Conservation (phyloP, 352 stramenopile genomes). For the Aphanomyces astaci region DNA sequence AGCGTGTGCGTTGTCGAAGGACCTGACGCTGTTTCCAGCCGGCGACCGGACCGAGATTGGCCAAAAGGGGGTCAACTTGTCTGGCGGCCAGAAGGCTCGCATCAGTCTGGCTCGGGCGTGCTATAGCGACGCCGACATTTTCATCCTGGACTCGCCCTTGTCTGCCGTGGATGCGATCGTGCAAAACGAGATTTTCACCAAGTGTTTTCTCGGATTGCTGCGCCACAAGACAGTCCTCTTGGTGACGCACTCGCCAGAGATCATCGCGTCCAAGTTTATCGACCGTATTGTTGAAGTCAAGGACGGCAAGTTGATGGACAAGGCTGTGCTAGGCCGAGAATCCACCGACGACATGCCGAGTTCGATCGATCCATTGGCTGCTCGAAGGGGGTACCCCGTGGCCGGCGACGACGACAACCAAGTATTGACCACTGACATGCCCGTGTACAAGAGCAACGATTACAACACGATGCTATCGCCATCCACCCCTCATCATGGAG, state of each 20-base stretch:
- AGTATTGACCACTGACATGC: no score
- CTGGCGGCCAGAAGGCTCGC: constrained; percentile 2
- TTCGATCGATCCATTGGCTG: background rate
- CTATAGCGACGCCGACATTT: constrained; percentile 24
- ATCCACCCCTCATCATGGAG: constrained; percentile 13
- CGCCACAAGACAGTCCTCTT: constrained; percentile 47
- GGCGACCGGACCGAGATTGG: constrained; percentile 46
- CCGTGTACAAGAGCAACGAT: background rate
- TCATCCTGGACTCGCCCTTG: constrained; percentile 17
- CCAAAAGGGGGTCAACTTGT: constrained; percentile 3
- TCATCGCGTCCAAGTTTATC: constrained; percentile 26
- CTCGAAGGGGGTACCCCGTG: background rate
- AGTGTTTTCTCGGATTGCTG: constrained; percentile 60
- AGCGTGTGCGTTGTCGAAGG: constrained; percentile 24
- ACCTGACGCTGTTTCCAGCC: constrained; percentile 33
- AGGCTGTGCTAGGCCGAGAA: background rate
- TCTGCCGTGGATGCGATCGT: constrained; percentile 88
- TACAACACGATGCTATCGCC: background rate
- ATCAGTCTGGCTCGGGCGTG: constrained; percentile 19
- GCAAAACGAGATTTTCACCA: constrained; percentile 72
- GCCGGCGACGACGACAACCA: background rate
- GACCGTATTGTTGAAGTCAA: constrained; percentile 5
- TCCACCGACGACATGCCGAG: background rate
- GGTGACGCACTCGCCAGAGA: constrained; percentile 7
- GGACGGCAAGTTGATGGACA: background rate